Conservation (phyloP, 1,284 basidiomycete genomes). For the Pseudozyma pruni region DNA sequence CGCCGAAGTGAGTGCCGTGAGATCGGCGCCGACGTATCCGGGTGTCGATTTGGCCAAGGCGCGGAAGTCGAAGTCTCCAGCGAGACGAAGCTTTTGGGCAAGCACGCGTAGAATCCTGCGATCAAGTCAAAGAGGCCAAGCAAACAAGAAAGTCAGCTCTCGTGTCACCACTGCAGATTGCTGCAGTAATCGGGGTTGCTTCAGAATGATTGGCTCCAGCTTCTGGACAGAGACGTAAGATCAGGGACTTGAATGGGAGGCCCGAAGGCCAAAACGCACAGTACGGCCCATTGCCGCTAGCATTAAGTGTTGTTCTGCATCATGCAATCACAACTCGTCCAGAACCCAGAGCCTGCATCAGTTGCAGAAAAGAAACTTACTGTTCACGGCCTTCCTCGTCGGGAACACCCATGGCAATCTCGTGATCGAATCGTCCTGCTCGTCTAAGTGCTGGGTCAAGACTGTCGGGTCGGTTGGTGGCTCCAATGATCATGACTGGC, state of each 20-base stretch:
- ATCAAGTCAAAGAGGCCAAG: background rate
- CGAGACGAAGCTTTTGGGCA: conserved; percentile 49
- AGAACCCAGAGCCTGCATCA: background rate
- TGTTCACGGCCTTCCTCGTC: conserved; percentile 80
- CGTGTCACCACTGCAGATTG: background rate
- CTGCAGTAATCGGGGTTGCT: background rate
- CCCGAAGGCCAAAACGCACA: conserved; percentile 51
- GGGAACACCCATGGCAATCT: conserved; percentile 96
- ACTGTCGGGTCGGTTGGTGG: conserved; percentile 94
- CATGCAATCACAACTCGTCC: conserved; percentile 21
- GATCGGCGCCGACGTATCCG: conserved; percentile 95
- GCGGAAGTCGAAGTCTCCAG: conserved; percentile 85
- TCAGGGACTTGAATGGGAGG: conserved; percentile 59
- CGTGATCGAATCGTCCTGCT: conserved; percentile 95
- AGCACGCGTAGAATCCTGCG: conserved; percentile 62
- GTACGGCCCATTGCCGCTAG: conserved; percentile 53
- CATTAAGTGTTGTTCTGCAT: conserved; percentile 47
- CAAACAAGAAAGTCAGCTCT: conserved; percentile 14
- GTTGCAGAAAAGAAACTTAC: conserved; percentile 71
- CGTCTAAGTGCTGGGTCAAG: conserved; percentile 90
- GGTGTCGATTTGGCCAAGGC: conserved; percentile 90
- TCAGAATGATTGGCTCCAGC: conserved; percentile 1
- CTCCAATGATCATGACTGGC: conserved; percentile 92
- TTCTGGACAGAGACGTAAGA: conserved; percentile 11
- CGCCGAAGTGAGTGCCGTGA: conserved; percentile 88